Evolutionary conservation across 2,329 filamentous ascomycete genomes (phyloP), one percentile per base, ranked within the genome.

Genomic region (Falciphora oryzae): DNA sequence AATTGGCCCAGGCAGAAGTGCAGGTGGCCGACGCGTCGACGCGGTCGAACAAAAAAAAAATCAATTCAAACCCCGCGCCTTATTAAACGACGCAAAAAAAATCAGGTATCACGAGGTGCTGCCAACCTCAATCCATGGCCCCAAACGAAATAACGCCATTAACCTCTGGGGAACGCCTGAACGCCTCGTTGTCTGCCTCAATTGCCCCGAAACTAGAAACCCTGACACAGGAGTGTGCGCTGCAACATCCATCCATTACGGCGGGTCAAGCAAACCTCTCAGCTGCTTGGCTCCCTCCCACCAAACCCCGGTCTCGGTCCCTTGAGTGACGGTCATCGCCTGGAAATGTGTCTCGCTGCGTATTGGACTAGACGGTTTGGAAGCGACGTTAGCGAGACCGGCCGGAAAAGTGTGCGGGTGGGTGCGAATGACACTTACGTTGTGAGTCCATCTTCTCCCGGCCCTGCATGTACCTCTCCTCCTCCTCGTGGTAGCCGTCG

Each of bases 391-490:
- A 53, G 44, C 44, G 7, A 11, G 44, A 25, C 22, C 11, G 57
- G 27, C 25, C 25, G 18, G 16, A 29, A 56, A 58, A 35, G 44
- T 11, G 44, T 6, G 44, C 44, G 44, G 44, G 22, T 53, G 18
- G 44, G 7, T 53, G 44, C 44, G 3, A 7, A 5, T 25, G 14
- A 10, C 10, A 63, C 62, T 28, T 59, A 63, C 62, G 57, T 7
- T 63, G 57, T 27, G 31, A 31, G 35, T 63, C 62, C 62, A 63
- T 63, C 29, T 28, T 58, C 22, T 32, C 57, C 38, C 62, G 38
- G 11, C 62, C 62, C 14, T 59, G 16, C 5, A 59, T 32, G 62
- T 63, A 63, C 35, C 18, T 57, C 35, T 59, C 62, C 57, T 63
- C 62, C n/a, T 63, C 56, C 14, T 58, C 62, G 25, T 59, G 62